Percentiles rank a stretch among this genome's conserved stretches.
Conservation (phyloP, 2,329 filamentous ascomycete species). For the Xylogone sp. region DNA sequence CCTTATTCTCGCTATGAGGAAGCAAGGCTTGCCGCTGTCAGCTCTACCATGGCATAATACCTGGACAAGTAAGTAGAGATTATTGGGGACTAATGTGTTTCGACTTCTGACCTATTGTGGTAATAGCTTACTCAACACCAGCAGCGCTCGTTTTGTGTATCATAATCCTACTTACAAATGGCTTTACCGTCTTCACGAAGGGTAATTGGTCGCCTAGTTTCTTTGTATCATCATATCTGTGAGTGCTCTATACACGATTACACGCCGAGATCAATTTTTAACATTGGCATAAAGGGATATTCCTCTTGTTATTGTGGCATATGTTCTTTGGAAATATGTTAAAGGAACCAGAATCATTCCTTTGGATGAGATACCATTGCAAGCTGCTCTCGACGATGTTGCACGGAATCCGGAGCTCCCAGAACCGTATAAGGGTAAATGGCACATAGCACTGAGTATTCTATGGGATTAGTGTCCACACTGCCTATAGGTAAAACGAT, state of each 20-base stretch:
- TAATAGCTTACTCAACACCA: constrained; percentile 55
- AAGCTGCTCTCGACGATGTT: constrained; percentile 32
- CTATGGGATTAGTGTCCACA: constrained; percentile 27
- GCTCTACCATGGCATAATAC: constrained; percentile 59
- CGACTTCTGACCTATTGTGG: constrained; percentile 4
- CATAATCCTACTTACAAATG: constrained; percentile 65
- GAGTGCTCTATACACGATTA: constrained; percentile 26
- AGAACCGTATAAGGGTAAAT: constrained; percentile 20
- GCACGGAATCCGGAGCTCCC: constrained; percentile 31
- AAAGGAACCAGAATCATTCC: constrained; percentile 41
- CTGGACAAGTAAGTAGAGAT: constrained; percentile 50
- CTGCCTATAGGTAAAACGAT: too few relatives aligned
- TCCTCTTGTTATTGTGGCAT: constrained; percentile 37
- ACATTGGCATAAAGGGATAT: constrained; percentile 30
- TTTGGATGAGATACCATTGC: constrained; percentile 33
- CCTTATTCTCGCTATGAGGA: constrained; percentile 48
- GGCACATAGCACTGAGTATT: constrained; percentile 28
- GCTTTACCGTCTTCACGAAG: constrained; percentile 59
- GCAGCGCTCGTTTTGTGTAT: constrained; percentile 55
- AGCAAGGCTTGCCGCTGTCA: constrained; percentile 46
- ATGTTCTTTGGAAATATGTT: constrained; percentile 49
- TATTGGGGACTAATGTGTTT: background rate
- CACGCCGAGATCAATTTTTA: too few relatives aligned
- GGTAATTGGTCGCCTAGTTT: constrained; percentile 54
- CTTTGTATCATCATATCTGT: constrained; percentile 63